Base-by-base conservation (phyloP, 805 yeast genomes). In the Candida multigemmis region DNA sequence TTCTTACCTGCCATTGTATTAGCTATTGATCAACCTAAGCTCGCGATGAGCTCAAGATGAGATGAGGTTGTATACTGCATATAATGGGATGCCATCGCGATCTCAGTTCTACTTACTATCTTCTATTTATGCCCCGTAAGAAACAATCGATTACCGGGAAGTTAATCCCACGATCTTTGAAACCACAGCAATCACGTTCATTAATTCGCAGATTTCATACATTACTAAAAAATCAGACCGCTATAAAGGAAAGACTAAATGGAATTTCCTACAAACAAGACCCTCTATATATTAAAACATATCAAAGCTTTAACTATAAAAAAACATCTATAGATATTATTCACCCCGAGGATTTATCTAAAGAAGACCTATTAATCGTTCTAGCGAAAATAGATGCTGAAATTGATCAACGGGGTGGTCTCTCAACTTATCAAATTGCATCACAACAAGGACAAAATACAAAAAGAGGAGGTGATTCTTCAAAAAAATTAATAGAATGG, bases 401-500 rank as follows among this genome's bases (percentile, higher is more conserved):
- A 42, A 65, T 80, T 3, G 58, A 58, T 6, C 63, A 57, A 22
- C 59, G 75, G 22, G 96, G 96, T 0, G 96, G 96, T 0, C 48
- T 89, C 2, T 66, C 73, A 26, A 70, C 71, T 7, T 89, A 89
- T 48, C 98, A 89, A 44, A 52, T 65, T 12, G 97, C 97, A 0
- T 83, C 95, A 2, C 69, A 80, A 1, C 72, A 74, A 26, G 98
- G 98, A 0, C 98, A 89, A 42, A 71, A 73, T 32, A 47, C 52
- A 0, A 65, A 66, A 24, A 50, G 97, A 35, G 97, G 98, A 1
- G 94, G 96, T 2, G 98, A 89, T 46, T 84, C 96, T 0, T 85
- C 95, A 2, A 82, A 78, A 38, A 62, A 76, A 41, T 56, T 89
- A 23, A 66, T 84, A n/a, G 70, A 74, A 30, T 84, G 93, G 87